A percentile compares a stretch with the other conserved stretches of the same genome.
Conservation (phyloP, 2,329 filamentous ascomycete species). For the Xylariaceae sp. region DNA sequence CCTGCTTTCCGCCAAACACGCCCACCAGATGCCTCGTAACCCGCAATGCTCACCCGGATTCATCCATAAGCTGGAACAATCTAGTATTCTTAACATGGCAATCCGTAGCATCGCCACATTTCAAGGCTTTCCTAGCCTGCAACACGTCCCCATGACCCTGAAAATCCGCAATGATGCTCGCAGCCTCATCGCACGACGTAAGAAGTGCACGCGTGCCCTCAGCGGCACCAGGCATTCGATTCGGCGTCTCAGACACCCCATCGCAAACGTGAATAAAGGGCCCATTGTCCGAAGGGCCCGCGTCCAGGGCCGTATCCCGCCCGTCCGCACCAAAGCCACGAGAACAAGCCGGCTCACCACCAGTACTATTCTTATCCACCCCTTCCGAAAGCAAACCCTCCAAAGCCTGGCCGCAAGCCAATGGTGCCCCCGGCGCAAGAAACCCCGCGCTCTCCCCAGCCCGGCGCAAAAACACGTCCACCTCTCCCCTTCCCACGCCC, state of each 20-base stretch:
- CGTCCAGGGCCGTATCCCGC: neutral
- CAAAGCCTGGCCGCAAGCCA: neutral
- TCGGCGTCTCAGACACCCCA: neutral
- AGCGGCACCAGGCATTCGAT: too few relatives aligned
- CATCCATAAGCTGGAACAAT: constrained; percentile 33
- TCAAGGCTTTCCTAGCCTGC: constrained; percentile 20
- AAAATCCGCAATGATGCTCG: constrained; percentile 28
- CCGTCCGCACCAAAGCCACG: neutral
- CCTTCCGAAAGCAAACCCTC: neutral
- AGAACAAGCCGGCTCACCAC: too few relatives aligned
- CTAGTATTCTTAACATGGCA: constrained; percentile 33
- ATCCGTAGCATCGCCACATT: constrained; percentile 22
- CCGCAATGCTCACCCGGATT: constrained; percentile 5
- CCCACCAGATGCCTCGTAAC: neutral
- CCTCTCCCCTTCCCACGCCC: constrained; percentile 38
- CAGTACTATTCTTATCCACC: too few relatives aligned
- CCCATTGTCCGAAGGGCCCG: neutral
- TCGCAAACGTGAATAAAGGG: neutral
- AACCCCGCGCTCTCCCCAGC: neutral
- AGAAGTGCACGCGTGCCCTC: constrained; percentile 7
- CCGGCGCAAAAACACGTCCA: constrained; percentile 36
- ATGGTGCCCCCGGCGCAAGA: neutral
- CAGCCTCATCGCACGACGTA: constrained; percentile 31
- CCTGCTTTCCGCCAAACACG: too few relatives aligned
- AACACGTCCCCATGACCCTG: constrained; percentile 26